A percentile compares a stretch with the other conserved stretches of the same genome.
phyloP scores from a whole-genome alignment of 2,329 filamentous ascomycete species.

The Calonectria crousiana region DNA sequence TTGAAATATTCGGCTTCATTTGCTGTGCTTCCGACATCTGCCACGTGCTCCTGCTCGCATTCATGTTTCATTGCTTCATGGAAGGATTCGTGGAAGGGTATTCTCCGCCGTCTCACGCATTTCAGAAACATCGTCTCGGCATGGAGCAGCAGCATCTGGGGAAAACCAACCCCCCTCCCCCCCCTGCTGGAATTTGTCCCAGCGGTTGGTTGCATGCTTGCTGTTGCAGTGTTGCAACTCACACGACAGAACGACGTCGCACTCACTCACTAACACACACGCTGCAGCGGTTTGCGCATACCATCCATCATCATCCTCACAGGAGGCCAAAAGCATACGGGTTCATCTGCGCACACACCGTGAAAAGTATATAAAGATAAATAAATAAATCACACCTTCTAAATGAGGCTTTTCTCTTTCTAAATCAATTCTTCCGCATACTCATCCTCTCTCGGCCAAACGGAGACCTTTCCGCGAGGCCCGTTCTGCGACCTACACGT shows the following conservation, averaged over 20 bases:
- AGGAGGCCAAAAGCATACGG: background rate
- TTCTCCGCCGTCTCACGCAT: background rate
- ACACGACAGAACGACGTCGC: background rate
- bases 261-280: too few species aligned
- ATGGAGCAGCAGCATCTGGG: background rate
- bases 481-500: slow-evolving; percentile 38
- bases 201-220: background rate
- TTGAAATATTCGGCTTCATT: background rate
- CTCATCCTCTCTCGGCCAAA: background rate
- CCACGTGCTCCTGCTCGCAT: background rate
- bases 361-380: background rate
- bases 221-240: background rate
- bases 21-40: background rate
- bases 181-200: background rate
- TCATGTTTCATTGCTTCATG: background rate
- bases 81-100: background rate
- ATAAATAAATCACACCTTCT: background rate
- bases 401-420: background rate
- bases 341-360: background rate
- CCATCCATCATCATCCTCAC: background rate
- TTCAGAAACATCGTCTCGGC: background rate
- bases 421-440: background rate
- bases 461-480: slow-evolving; percentile 25
- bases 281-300: background rate
- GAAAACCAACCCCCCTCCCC: background rate